Percentiles rank a stretch among this genome's conserved stretches.
These are phyloP conservation scores for Alnus rubra DNA, from an alignment of 306 rosid genomes.

Conservation along the genomic window DNA sequence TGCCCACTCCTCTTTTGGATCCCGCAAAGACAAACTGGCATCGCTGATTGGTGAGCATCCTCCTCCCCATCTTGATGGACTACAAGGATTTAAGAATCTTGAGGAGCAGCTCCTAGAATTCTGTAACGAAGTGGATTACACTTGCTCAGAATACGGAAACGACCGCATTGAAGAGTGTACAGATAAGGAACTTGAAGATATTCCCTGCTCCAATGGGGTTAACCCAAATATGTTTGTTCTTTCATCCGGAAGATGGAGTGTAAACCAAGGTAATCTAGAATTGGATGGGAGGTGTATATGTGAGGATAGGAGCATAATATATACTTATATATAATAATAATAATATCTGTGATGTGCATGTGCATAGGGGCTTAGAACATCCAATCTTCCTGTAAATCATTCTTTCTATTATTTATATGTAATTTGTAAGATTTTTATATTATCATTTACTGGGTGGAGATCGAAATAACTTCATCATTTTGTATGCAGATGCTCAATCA, in stretches of 20 bases:
- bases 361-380: not conserved
- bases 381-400: not conserved
- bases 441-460: not conserved
- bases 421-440: slow-evolving; percentile 8
- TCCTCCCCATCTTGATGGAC: slow-evolving; percentile 24
- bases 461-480: slow-evolving; percentile 13
- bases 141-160: slow-evolving; percentile 38
- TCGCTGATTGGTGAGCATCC: slow-evolving; percentile 12
- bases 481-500: slow-evolving; percentile 68
- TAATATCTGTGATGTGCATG: not conserved
- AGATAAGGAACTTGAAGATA: slow-evolving; percentile 58
- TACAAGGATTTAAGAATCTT: slow-evolving; percentile 31
- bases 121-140: slow-evolving; percentile 33
- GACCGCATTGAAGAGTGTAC: slow-evolving; percentile 35
- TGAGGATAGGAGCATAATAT: not conserved
- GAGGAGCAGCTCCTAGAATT: slow-evolving; percentile 50
- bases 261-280: slow-evolving; percentile 54
- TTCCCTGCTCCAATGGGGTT: slow-evolving; percentile 41
- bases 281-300: not conserved
- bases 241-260: slow-evolving; percentile 68
- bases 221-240: slow-evolving; percentile 49
- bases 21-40: slow-evolving; percentile 26
- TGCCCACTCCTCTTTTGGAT: slow-evolving; percentile 18
- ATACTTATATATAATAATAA: no score
- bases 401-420: slow-evolving; percentile 6